Conservation (phyloP, 2,329 filamentous ascomycete species). For the Phyllosticta paracitricarpa region DNA sequence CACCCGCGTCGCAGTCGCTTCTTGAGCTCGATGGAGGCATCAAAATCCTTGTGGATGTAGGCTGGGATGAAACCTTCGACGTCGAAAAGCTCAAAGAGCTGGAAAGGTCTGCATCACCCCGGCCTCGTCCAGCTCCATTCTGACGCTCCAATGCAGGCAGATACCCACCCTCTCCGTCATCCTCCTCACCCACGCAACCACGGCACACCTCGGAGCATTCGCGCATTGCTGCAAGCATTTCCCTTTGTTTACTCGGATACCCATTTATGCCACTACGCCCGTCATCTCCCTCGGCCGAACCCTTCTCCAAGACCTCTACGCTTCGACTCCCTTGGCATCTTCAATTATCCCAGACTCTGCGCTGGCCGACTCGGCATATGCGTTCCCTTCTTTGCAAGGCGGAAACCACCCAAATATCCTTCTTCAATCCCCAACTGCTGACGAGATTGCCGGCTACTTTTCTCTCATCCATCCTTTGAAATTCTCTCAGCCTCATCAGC, state of each 20-base stretch:
- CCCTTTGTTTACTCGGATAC: slow-evolving; percentile 81
- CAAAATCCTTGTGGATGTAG: slow-evolving; percentile 88
- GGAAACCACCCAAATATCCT: slow-evolving; percentile 41
- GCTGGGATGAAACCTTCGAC: slow-evolving; percentile 92
- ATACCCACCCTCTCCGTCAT: slow-evolving; percentile 86
- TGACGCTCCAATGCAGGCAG: slow-evolving; percentile 48
- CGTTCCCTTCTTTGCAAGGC: slow-evolving; percentile 43
- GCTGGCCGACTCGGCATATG: slow-evolving; percentile 54
- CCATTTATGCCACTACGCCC: slow-evolving; percentile 86
- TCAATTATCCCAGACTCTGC: slow-evolving; percentile 68
- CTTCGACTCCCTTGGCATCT: slow-evolving; percentile 76
- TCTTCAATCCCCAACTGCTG: slow-evolving; percentile 61
- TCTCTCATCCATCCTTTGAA: slow-evolving; percentile 83
- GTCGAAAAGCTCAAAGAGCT: slow-evolving; percentile 72
- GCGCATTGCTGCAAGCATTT: slow-evolving; percentile 97
- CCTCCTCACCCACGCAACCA: slow-evolving; percentile 87
- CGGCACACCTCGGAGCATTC: slow-evolving; percentile 83
- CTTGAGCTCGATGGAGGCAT: slow-evolving; percentile 93
- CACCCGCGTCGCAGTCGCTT: slow-evolving; percentile 84
- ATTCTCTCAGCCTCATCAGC: slow-evolving; percentile 93
- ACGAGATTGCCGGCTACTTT: slow-evolving; percentile 91
- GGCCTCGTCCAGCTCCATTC: not conserved
- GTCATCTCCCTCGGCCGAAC: slow-evolving; percentile 90
- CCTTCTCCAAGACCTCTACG: slow-evolving; percentile 82
- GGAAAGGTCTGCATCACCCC: slow-evolving; percentile 56